These are phyloP conservation scores for Psilocybe cyanescens DNA, from an alignment of 768 basidiomycete genomes.

Conservation along the genomic window DNA sequence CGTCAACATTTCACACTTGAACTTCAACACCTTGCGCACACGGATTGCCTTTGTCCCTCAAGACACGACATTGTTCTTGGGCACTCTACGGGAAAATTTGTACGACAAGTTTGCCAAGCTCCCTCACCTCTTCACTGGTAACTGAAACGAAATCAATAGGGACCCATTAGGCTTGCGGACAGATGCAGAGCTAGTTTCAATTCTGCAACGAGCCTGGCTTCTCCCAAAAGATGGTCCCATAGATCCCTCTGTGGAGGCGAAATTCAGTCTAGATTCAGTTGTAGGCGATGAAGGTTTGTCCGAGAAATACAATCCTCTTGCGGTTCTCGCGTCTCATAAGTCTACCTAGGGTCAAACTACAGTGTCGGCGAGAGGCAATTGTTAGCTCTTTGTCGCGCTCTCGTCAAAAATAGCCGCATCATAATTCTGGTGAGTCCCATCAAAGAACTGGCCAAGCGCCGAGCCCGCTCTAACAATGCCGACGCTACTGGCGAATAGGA, in stretches of 20 bases:
- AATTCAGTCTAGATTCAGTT: conserved; percentile 65
- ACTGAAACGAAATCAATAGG: conserved; percentile 27
- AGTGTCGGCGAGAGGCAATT: conserved; percentile 73
- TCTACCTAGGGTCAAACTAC: conserved; percentile 54
- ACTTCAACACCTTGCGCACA: conserved; percentile 54
- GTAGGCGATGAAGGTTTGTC: conserved; percentile 65
- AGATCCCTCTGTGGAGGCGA: conserved; percentile 56
- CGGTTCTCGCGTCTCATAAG: not conserved
- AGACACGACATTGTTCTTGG: conserved; percentile 54
- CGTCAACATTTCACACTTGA: conserved; percentile 51
- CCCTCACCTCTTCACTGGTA: not conserved
- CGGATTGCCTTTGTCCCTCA: conserved; percentile 73
- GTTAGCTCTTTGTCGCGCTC: conserved; percentile 61
- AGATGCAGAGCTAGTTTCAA: conserved; percentile 65
- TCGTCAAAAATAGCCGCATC: conserved; percentile 64
- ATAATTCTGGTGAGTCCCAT: conserved; percentile 52
- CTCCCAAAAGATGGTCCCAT: conserved; percentile 51
- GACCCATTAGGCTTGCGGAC: conserved; percentile 57
- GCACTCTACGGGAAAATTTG: conserved; percentile 49
- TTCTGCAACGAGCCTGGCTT: conserved; percentile 63
- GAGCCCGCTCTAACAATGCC: not conserved
- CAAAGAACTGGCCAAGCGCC: not conserved
- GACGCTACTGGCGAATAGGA: conserved; percentile 39
- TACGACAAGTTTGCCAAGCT: conserved; percentile 12
- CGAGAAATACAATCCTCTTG: not conserved